Evolutionary conservation across 2,329 filamentous ascomycete species (phyloP).

Genomic region (Fusarium fracticaudum): DNA sequence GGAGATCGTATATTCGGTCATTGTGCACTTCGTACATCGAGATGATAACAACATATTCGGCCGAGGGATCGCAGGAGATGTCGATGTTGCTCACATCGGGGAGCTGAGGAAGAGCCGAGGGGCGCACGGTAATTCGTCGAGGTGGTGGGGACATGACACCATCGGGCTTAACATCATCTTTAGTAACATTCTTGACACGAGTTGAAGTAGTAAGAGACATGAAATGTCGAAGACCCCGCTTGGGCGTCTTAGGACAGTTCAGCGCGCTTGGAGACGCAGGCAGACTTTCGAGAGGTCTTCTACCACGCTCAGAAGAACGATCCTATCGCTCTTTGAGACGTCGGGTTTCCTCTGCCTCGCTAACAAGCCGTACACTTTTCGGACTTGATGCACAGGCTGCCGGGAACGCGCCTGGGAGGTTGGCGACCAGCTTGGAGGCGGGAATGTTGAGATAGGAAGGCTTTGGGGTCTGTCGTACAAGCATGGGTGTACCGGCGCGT

Average conservation of each 20-base stretch:
- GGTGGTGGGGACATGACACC: conserved; percentile 58
- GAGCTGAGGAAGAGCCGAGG: conserved; percentile 75
- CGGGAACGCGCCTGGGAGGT: conserved; percentile 46
- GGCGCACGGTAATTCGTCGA: conserved; percentile 72
- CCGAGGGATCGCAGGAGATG: conserved; percentile 66
- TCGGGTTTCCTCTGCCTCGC: conserved; percentile 38
- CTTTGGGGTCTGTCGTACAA: conserved; percentile 62
- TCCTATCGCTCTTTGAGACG: conserved; percentile 45
- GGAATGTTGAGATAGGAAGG: conserved; percentile 45
- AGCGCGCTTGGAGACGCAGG: conserved; percentile 43
- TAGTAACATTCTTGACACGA: conserved; percentile 59
- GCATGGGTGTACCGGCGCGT: conserved; percentile 75
- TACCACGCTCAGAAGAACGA: conserved; percentile 33
- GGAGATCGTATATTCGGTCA: conserved; percentile 93
- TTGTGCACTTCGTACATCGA: conserved; percentile 99
- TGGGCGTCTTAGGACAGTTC: conserved; percentile 43
- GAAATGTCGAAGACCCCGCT: conserved; percentile 47
- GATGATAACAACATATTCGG: conserved; percentile 87
- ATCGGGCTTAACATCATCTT: conserved; percentile 62
- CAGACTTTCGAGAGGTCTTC: conserved; percentile 22
- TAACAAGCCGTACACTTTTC: conserved; percentile 58
- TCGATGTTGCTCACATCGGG: conserved; percentile 79
- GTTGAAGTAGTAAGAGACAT: conserved; percentile 59
- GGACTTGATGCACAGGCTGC: conserved; percentile 46
- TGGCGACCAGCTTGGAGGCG: conserved; percentile 24